Conservation (phyloP, 106 monocot genomes). For the Vanilla planifolia region DNA sequence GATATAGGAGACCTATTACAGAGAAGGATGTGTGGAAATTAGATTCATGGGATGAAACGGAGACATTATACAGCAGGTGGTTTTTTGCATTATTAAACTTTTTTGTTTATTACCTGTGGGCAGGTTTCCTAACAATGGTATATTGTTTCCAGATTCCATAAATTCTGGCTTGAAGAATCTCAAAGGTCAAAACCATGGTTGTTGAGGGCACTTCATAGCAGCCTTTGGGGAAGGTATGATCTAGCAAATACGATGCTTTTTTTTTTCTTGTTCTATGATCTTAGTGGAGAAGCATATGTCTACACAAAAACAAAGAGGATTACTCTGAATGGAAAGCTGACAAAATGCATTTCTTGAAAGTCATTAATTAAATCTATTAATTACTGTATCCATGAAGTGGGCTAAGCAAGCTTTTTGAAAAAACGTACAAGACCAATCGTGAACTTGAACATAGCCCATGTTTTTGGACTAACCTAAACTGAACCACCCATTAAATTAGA, state of each 20-base stretch:
- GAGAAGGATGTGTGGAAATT: constrained; percentile 99
- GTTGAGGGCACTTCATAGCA: constrained; percentile 68
- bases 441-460: no score
- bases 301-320: no score
- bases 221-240: constrained; percentile 86
- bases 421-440: no score
- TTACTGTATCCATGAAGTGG: no score
- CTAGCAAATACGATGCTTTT: constrained; percentile 1
- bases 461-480: no score
- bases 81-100: constrained; percentile 1
- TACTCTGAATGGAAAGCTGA: no score
- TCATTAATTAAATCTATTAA: no score
- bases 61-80: constrained; percentile 65
- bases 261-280: not conserved
- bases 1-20: constrained; percentile 78
- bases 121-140: not conserved
- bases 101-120: not conserved
- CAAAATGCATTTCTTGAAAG: no score
- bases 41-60: constrained; percentile 95
- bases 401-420: no score
- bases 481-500: no score
- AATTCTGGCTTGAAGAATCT: constrained; percentile 75
- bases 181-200: constrained; percentile 83
- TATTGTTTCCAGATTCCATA: constrained; percentile 55
- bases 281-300: no score